Evolutionary conservation across 805 yeast genomes (phyloP).

Genomic region (Metschnikowia colocasiae): DNA sequence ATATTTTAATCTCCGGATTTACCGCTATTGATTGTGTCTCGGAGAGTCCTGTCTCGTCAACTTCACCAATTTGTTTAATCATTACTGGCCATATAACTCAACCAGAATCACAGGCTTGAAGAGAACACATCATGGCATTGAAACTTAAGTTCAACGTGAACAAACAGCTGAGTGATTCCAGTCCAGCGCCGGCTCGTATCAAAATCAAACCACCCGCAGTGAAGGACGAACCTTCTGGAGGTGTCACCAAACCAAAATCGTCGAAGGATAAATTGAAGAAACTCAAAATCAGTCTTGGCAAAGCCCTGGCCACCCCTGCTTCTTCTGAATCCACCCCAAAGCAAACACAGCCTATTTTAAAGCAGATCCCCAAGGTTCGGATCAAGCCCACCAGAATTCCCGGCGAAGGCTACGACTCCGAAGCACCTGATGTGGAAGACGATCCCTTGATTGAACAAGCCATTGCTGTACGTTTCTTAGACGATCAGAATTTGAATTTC

Average conservation of each 20-base stretch:
- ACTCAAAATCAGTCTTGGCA: slow-evolving; percentile 24
- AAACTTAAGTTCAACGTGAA: slow-evolving; percentile 22
- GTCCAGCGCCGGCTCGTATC: slow-evolving; percentile 16
- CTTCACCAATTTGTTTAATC: background rate
- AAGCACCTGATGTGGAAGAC: slow-evolving; percentile 92
- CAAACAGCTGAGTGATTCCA: slow-evolving; percentile 1
- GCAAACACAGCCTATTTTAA: slow-evolving; percentile 11
- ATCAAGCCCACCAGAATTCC: slow-evolving; percentile 66
- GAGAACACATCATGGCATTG: slow-evolving; percentile 15
- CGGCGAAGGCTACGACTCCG: slow-evolving; percentile 96
- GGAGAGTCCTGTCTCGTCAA: background rate
- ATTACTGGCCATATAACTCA: background rate
- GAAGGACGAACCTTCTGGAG: slow-evolving; percentile 9
- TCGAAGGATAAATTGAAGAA: slow-evolving; percentile 22
- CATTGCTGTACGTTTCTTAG: slow-evolving; percentile 68
- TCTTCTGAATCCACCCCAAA: slow-evolving; percentile 3
- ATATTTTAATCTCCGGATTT: no score
- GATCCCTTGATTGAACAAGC: slow-evolving; percentile 92
- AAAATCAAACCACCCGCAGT: slow-evolving; percentile 22
- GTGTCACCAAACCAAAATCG: slow-evolving; percentile 13
- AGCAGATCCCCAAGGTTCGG: slow-evolving; percentile 43
- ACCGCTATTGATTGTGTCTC: background rate
- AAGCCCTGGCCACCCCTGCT: slow-evolving; percentile 6
- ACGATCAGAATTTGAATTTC: slow-evolving; percentile 65
- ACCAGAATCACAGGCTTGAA: background rate